Evolutionary conservation across 345 rosid genomes (phyloP), one percentile per base, ranked within the genome.

Genomic region (Salix caprea): DNA sequence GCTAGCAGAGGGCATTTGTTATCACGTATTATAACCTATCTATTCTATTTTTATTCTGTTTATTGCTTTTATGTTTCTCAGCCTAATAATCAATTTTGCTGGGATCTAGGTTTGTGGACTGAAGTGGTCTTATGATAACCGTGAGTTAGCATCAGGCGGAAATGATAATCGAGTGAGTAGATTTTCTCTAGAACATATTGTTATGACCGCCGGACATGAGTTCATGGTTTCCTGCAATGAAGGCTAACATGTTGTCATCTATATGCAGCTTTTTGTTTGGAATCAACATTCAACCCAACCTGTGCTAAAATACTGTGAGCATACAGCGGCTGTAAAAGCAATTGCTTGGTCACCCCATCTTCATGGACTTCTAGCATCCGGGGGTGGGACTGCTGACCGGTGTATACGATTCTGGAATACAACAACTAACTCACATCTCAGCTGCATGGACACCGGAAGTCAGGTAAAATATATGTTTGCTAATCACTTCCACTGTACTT

Each of bases 301-400:
- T 42, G 87, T 94, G 48, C 79, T 94, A 76, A 96, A 88, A 86
- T 96, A 87, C 86, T 86, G 94, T 78, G 99, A 91, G 74, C 99
- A 96, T 84, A 87, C 96, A 54, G 99, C 99, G 36, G 99, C 99
- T 44, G 99, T 96, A 36, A 96, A 96, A 88, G 99, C 99, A 75
- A 96, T 96, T 83, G 97, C 99, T 1, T 96, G 99, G 99, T 96
- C 99, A 14, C 99, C 99, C 1, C 98, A 94, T 89, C 91, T 94
- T 71, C 89, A 92, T 54, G 99, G 99, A 70, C 92, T 96, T 80
- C 97, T 96, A 79, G 99, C 99, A 65, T 96, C 98, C 6, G 99
- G 99, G 32, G 99, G 99, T 34, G 99, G 99, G 71, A 94, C 98
- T 50, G 97, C 97, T 72, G 99, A 94, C 76, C 89, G 97, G 46